Evolutionary conservation across 768 basidiomycete genomes (phyloP).

Genomic region (Neoboletus magnificus): DNA sequence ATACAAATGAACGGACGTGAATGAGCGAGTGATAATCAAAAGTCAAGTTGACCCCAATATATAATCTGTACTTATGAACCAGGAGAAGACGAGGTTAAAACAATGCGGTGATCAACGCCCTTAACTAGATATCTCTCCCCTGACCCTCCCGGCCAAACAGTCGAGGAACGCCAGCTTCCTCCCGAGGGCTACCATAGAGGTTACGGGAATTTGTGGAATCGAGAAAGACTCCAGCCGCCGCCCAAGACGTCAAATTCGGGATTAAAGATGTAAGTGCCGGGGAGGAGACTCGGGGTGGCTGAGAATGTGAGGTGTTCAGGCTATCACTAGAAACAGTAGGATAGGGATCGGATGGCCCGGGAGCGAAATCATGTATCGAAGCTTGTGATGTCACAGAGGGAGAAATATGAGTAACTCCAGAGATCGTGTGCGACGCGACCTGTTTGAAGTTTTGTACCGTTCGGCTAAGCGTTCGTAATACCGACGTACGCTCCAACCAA

Average conservation of each 20-base stretch:
- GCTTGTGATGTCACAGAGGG: slow-evolving; percentile 4
- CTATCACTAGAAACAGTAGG: not conserved
- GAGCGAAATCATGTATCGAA: slow-evolving; percentile 9
- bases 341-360: not conserved
- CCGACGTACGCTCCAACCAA: slow-evolving; percentile 44
- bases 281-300: slow-evolving; percentile 20
- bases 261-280: slow-evolving; percentile 28
- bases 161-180: slow-evolving; percentile 23
- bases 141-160: slow-evolving; percentile 26
- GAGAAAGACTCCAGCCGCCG: slow-evolving; percentile 21
- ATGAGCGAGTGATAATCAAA: slow-evolving; percentile 1
- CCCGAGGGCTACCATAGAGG: slow-evolving; percentile 8
- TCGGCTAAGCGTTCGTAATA: slow-evolving; percentile 52
- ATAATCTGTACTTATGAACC: slow-evolving; percentile 5
- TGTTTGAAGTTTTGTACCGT: slow-evolving; percentile 51
- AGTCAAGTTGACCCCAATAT: not conserved
- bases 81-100: not conserved
- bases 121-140: slow-evolving; percentile 22
- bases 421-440: slow-evolving; percentile 29
- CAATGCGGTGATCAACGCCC: not conserved
- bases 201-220: slow-evolving; percentile 17
- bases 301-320: slow-evolving; percentile 14
- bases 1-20: slow-evolving; percentile 12
- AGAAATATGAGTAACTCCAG: slow-evolving; percentile 16
- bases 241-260: slow-evolving; percentile 36